Evolutionary conservation across 768 basidiomycete species (phyloP), one percentile per base, ranked within the genome.

Genomic region (Arthromyces matolae): DNA sequence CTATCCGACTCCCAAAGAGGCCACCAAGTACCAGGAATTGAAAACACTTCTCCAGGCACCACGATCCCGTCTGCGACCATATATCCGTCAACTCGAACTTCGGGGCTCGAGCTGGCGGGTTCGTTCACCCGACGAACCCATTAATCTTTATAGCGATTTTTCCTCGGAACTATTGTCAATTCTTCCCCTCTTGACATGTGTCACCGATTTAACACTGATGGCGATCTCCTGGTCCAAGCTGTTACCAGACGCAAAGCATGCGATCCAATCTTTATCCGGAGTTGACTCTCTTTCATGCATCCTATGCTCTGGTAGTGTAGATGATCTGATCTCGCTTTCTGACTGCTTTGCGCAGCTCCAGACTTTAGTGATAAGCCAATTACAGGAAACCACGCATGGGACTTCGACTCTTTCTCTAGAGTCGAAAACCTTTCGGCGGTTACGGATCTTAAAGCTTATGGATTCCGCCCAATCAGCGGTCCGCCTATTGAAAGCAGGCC

Each of bases 1-100:
- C 2, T 7, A 0, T 20, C 2, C n/a, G 4, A 8, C 5, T 10
- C 8, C 8, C 3, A 7, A n/a, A 8, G 8, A 3, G 0, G 7
- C 5, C 7, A 20, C 2, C 13, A 0, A 13, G 1, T 22, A 10
- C 19, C 16, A 1, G 16, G 8, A 3, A 10, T 42, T 32, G 4
- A 20, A 20, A 12, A 25, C 28, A 9, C 27, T 42, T 14, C 6
- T 42, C 5, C 8, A 42, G 22, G 28, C 18, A 31, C 41, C 41
- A 9, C 29, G 22, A 8, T 42, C 41, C 13, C 10, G 19, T n/a
- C 16, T 42, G 6, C 18, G 41, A 8, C 28, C 18, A 13, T 42
- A 31, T 24, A 31, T 42, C n/a, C 41, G 18, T 13, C 19, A 13
- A 6, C 8, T 42, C 13, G 18, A 16, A 10, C 28, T 42, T 7